Conservation (phyloP, 169 alveolate genomes). For the Cryptosporidium baileyi region DNA sequence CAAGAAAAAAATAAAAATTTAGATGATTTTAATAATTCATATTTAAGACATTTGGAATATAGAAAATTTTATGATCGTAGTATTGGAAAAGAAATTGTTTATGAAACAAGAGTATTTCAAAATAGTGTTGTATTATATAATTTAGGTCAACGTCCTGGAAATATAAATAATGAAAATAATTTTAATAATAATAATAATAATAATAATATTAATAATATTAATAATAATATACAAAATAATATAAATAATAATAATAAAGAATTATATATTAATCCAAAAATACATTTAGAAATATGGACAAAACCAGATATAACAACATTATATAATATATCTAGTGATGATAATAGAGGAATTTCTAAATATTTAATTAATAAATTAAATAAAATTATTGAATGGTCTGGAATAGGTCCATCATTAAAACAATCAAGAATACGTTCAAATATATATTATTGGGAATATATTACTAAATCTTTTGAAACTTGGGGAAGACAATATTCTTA, state of each 20-base stretch:
- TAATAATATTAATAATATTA: neutral
- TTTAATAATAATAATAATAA: no score
- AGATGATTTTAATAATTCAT: neutral
- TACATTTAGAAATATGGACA: constrained; percentile 62
- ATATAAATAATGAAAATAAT: neutral
- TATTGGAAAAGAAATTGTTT: constrained; percentile 48
- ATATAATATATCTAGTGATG: neutral
- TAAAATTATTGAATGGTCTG: constrained; percentile 42
- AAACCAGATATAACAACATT: constrained; percentile 37
- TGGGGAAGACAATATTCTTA: constrained; percentile 63
- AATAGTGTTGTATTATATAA: constrained; percentile 4
- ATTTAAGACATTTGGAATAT: constrained; percentile 30
- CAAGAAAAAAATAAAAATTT: neutral
- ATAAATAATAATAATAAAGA: no score
- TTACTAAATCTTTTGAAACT: constrained; percentile 50
- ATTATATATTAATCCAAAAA: neutral
- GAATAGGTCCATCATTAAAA: constrained; percentile 47
- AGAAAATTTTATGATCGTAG: constrained; percentile 60
- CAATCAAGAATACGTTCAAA: constrained; percentile 40
- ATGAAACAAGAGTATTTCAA: constrained; percentile 65
- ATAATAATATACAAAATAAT: neutral
- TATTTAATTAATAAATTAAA: constrained; percentile 11
- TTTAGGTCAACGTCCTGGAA: constrained; percentile 41
- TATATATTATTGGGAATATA: constrained; percentile 57
- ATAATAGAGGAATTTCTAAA: constrained; percentile 9